Evolutionary conservation across 148 eudicot species (phyloP).

Genomic region (Rhododendron molle): DNA sequence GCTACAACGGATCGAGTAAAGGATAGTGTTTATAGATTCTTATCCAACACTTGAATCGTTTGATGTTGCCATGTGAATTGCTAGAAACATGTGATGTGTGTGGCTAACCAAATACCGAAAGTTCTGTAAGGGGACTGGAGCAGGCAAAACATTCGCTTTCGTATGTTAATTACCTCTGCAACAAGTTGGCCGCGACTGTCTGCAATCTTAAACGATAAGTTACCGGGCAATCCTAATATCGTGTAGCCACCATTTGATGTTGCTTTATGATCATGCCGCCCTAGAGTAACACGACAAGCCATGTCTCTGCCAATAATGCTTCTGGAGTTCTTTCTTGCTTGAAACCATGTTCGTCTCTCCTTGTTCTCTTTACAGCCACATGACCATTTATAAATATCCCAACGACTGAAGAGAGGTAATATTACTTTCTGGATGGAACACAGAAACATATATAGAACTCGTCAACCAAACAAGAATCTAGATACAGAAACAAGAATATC

Average conservation of each 20-base stretch:
- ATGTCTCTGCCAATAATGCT: slow-evolving; percentile 15
- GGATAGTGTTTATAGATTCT: too few relatives aligned
- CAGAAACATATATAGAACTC: neutral
- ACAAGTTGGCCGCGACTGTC: slow-evolving; percentile 29
- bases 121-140: too few relatives aligned
- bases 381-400: slow-evolving; percentile 51
- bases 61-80: neutral
- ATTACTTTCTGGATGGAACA: slow-evolving; percentile 35
- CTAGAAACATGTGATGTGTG: neutral
- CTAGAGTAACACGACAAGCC: slow-evolving; percentile 32
- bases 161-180: slow-evolving; percentile 36
- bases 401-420: slow-evolving; percentile 30
- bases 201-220: slow-evolving; percentile 45
- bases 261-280: slow-evolving; percentile 15
- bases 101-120: too few relatives aligned
- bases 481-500: neutral
- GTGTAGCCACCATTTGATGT: slow-evolving; percentile 24
- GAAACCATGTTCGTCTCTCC: slow-evolving; percentile 40
- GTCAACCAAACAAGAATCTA: neutral
- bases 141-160: neutral
- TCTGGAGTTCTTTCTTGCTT: slow-evolving; percentile 28
- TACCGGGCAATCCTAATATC: slow-evolving; percentile 33
- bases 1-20: too few relatives aligned
- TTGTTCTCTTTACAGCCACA: slow-evolving; percentile 16
- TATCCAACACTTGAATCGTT: neutral